Percentiles rank a stretch among this genome's conserved stretches.
Evolutionary conservation across 306 rosid genomes (phyloP).

Genomic region (Rosa multiflora): DNA sequence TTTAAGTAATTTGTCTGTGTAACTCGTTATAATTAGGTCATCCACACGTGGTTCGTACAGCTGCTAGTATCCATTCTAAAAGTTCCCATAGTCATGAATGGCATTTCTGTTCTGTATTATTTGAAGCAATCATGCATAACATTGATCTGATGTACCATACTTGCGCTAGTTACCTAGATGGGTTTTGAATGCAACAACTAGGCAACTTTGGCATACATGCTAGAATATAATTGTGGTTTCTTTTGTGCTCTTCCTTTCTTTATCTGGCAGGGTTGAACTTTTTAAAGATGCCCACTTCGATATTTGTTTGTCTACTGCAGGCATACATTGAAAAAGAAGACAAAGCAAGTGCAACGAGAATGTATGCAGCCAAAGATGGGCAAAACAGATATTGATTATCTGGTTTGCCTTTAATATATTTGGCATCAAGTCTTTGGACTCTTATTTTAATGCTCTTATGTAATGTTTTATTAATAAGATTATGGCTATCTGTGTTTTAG

Average conservation of each 20-base stretch:
- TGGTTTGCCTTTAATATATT: conserved; percentile 45
- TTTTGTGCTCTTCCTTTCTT: not conserved
- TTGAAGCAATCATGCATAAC: too few species aligned
- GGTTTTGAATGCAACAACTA: not conserved
- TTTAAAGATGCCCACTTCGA: conserved; percentile 9
- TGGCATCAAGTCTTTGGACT: not conserved
- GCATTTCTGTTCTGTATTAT: too few species aligned
- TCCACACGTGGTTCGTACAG: too few species aligned
- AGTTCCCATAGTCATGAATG: too few species aligned
- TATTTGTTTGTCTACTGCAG: conserved; percentile 42
- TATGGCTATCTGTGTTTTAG: conserved; percentile 43
- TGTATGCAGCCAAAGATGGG: conserved; percentile 99
- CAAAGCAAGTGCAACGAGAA: conserved; percentile 97
- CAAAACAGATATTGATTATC: conserved; percentile 98
- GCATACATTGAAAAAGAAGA: conserved; percentile 98
- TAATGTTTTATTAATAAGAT: conserved; percentile 18
- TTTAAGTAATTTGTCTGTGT: too few species aligned
- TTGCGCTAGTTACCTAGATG: too few species aligned
- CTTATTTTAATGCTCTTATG: not conserved
- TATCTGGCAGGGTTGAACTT: not conserved
- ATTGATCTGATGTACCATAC: too few species aligned
- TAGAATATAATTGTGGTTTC: not conserved
- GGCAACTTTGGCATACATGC: not conserved
- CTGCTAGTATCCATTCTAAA: too few species aligned
- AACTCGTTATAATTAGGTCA: too few species aligned